These are phyloP conservation scores for Thymus quinquecostatus DNA, from an alignment of 257 asterid species.

Conservation along the genomic window DNA sequence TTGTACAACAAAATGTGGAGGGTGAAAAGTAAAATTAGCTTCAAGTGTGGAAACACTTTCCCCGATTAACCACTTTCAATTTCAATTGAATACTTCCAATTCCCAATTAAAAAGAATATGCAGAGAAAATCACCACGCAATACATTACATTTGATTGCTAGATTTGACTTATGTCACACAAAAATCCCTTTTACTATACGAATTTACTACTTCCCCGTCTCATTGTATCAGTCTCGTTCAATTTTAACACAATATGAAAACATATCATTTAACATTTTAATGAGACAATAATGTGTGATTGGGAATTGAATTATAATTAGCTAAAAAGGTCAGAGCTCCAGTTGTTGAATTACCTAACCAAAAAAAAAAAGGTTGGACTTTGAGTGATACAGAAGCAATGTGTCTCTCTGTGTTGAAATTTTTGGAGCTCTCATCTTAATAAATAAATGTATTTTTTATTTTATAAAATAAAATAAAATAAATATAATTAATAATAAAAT, in stretches of 20 bases:
- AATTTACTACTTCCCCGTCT: too few species aligned
- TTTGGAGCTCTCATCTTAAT: conserved; percentile 1
- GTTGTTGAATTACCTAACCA: conserved; percentile 39
- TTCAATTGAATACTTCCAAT: conserved; percentile 30
- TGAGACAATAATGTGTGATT: neutral
- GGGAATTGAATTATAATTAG: neutral
- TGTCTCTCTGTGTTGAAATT: conserved; percentile 5
- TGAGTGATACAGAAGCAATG: conserved; percentile 35
- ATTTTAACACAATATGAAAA: too few species aligned
- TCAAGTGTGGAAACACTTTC: conserved; percentile 27
- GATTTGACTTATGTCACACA: conserved; percentile 29
- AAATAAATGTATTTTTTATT: too few species aligned
- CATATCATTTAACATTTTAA: too few species aligned
- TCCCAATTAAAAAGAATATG: neutral
- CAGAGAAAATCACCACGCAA: conserved; percentile 29
- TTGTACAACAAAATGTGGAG: neutral
- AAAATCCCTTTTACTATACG: neutral
- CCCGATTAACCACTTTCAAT: conserved; percentile 22
- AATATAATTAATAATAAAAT: neutral
- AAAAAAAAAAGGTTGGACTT: conserved; percentile 25
- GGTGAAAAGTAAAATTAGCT: conserved; percentile 6
- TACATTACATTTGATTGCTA: conserved; percentile 12
- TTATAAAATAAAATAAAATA: too few species aligned
- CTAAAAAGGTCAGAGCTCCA: conserved; percentile 34
- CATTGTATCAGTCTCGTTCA: too few species aligned